Percentiles rank a stretch among this genome's conserved stretches.
phyloP scores from a whole-genome alignment of 176 grass and related monocot genomes.

The Secale cereale region DNA sequence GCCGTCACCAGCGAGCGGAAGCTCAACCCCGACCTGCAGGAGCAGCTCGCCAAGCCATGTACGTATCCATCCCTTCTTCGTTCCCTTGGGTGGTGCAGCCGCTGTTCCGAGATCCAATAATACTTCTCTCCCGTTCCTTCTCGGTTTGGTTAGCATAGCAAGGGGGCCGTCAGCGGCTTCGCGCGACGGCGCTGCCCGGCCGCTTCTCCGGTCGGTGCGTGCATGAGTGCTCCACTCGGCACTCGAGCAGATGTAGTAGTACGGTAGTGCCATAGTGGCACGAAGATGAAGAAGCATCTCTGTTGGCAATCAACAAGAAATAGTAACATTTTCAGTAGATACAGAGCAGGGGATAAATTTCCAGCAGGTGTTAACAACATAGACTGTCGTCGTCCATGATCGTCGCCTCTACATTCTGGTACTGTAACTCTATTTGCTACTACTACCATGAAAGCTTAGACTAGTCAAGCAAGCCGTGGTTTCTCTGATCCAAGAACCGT shows the following conservation, averaged over 20 bases:
- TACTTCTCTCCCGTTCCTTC: not conserved
- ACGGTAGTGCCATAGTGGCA: not conserved
- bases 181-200: no score
- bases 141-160: not conserved
- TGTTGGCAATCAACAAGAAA: not conserved
- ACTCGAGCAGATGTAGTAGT: no score
- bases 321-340: not conserved
- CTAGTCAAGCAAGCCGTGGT: not conserved
- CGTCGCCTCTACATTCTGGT: not conserved
- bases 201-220: not conserved
- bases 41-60: slow-evolving; percentile 59
- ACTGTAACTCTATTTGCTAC: not conserved
- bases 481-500: not conserved
- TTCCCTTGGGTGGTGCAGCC: not conserved
- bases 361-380: not conserved
- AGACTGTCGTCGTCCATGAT: not conserved
- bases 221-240: no score
- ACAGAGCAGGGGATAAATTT: no score
- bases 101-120: not conserved
- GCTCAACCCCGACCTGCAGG: slow-evolving; percentile 54
- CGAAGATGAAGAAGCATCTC: not conserved
- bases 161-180: no score
- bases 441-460: not conserved
- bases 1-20: slow-evolving; percentile 43
- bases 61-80: not conserved